phyloP scores from a whole-genome alignment of 768 basidiomycete genomes.

The Serendipita indica region DNA sequence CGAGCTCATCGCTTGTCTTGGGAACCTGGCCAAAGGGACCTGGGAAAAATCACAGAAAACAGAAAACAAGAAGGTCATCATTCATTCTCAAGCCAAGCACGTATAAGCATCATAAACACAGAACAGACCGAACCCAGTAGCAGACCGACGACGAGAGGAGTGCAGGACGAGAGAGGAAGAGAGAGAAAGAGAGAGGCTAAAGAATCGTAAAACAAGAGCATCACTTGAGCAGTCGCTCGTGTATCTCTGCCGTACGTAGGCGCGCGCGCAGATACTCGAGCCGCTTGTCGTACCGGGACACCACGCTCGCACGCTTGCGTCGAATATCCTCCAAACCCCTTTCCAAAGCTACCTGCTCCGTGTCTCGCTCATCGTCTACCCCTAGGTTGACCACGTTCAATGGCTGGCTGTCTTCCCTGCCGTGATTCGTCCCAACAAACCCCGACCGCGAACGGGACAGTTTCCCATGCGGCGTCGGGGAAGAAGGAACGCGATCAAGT shows the following conservation, averaged over 20 bases:
- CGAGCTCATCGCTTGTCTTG: not conserved
- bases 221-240: conserved; percentile 44
- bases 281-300: conserved; percentile 54
- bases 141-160: not conserved
- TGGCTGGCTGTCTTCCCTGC: not conserved
- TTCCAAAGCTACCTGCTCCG: not conserved
- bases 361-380: not conserved
- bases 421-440: conserved; percentile 1
- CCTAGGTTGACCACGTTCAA: not conserved
- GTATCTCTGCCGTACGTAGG: conserved; percentile 68
- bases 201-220: not conserved
- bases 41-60: not conserved
- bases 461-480: not conserved
- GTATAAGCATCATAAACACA: no score
- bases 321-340: conserved; percentile 38
- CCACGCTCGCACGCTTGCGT: conserved; percentile 53
- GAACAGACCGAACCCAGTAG: not conserved
- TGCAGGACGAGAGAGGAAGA: not conserved
- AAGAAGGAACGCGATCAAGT: not conserved
- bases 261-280: conserved; percentile 70
- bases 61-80: no score
- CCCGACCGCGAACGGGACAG: not conserved
- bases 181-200: not conserved
- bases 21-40: not conserved
- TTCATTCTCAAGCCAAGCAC: no score